phyloP scores from a whole-genome alignment of 352 stramenopile genomes.

The Phytophthora europaea region DNA sequence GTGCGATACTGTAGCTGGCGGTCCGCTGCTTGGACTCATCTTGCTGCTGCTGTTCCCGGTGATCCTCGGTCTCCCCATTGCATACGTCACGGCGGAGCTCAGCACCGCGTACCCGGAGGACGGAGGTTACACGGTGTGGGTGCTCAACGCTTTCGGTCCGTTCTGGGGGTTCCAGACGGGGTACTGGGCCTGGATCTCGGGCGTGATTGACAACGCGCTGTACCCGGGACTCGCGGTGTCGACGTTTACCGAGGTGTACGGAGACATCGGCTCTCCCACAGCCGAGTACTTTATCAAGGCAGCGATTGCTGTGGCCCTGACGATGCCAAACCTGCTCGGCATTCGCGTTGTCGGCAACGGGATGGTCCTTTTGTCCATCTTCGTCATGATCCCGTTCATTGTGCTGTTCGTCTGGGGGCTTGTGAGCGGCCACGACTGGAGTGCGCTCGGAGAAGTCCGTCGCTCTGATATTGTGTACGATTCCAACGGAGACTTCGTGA shows the following conservation, averaged over 20 bases:
- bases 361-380: constrained; percentile 82
- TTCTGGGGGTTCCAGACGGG: constrained; percentile 90
- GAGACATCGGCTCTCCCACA: constrained; percentile 40
- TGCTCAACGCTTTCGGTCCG: constrained; percentile 91
- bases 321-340: constrained; percentile 59
- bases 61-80: constrained; percentile 92
- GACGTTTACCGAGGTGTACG: constrained; percentile 56
- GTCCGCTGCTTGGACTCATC: constrained; percentile 83
- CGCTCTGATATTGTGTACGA: constrained; percentile 47
- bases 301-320: constrained; percentile 49
- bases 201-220: constrained; percentile 94
- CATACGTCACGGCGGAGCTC: constrained; percentile 94
- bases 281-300: constrained; percentile 60
- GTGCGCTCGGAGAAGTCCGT: constrained; percentile 46
- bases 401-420: constrained; percentile 65
- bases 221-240: constrained; percentile 89
- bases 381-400: constrained; percentile 94
- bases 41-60: constrained; percentile 91
- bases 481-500: constrained; percentile 46
- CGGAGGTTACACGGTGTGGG: constrained; percentile 91
- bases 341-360: constrained; percentile 90
- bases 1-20: constrained; percentile 38
- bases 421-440: constrained; percentile 45
- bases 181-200: constrained; percentile 88
- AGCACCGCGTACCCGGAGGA: constrained; percentile 91